Evolutionary conservation across 2,329 filamentous ascomycete species (phyloP).

Genomic region (Colletotrichum kahawae): DNA sequence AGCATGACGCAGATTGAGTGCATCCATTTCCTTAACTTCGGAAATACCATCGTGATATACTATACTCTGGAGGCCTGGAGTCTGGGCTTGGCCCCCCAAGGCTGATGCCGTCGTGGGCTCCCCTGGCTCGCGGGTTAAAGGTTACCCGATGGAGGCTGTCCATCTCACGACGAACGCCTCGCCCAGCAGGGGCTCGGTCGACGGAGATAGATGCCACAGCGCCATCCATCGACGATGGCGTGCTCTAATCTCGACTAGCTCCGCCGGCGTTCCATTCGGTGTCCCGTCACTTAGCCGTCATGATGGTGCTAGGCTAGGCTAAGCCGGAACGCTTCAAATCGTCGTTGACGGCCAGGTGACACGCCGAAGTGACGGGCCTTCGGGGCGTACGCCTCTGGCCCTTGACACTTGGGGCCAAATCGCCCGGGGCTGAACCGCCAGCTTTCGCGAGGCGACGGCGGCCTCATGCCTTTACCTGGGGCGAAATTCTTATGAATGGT

Average conservation of each 20-base stretch:
- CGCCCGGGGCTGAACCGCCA: not conserved
- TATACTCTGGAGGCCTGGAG: not conserved
- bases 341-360: not conserved
- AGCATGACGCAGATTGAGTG: constrained; percentile 8
- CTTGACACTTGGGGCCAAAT: not conserved
- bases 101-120: not conserved
- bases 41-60: not conserved
- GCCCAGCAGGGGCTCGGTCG: not conserved
- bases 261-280: not conserved
- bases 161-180: constrained; percentile 13
- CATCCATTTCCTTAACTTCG: not conserved
- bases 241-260: not conserved
- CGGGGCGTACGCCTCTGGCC: not conserved
- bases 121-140: not conserved
- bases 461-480: constrained; percentile 11
- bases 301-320: not conserved
- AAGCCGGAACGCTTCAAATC: not conserved
- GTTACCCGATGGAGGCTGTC: not conserved
- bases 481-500: not conserved
- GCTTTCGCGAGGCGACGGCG: not conserved
- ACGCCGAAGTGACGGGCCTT: not conserved
- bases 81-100: not conserved
- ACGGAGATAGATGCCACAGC: not conserved
- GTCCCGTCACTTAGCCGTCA: constrained; percentile 1
- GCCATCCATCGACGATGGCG: not conserved